phyloP scores from a whole-genome alignment of 2,329 filamentous ascomycete species.

The Calycina marina region DNA sequence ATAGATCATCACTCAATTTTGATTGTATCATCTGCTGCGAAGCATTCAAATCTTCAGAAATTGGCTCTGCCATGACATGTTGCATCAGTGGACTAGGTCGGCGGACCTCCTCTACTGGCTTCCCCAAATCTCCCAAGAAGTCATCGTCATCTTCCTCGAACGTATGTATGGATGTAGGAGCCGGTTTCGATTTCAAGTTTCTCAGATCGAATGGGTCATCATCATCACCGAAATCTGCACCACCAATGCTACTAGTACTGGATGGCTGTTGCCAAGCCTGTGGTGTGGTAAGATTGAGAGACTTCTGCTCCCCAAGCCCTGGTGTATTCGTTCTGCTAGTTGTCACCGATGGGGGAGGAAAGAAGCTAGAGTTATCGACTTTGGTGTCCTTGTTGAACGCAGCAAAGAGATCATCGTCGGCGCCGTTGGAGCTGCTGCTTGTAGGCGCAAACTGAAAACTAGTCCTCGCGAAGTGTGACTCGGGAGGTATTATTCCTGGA shows the following conservation, averaged over 20 bases:
- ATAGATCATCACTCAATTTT: constrained; percentile 44
- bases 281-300: constrained; percentile 37
- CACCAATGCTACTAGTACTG: constrained; percentile 7
- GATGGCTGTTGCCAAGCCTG: constrained; percentile 34
- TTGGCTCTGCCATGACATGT: constrained; percentile 15
- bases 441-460: constrained; percentile 27
- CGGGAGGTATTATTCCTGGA: constrained; percentile 24
- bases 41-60: not conserved
- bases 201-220: constrained; percentile 81
- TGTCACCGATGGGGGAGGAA: constrained; percentile 37
- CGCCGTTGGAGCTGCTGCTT: constrained; percentile 13
- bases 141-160: constrained; percentile 52
- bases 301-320: constrained; percentile 24
- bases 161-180: constrained; percentile 14
- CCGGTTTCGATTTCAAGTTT: constrained; percentile 30
- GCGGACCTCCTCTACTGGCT: constrained; percentile 48
- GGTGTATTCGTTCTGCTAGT: constrained; percentile 27
- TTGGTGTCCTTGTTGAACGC: constrained; percentile 52
- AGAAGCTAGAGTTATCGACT: constrained; percentile 52
- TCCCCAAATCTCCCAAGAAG: constrained; percentile 48
- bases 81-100: constrained; percentile 25
- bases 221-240: constrained; percentile 35
- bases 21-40: constrained; percentile 10
- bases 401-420: constrained; percentile 51
- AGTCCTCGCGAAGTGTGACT: constrained; percentile 16